A percentile compares a stretch with the other conserved stretches of the same genome.
These are phyloP conservation scores for Cafeteria roenbergensis DNA, from an alignment of 108 stramenopile species.

Conservation along the genomic window DNA sequence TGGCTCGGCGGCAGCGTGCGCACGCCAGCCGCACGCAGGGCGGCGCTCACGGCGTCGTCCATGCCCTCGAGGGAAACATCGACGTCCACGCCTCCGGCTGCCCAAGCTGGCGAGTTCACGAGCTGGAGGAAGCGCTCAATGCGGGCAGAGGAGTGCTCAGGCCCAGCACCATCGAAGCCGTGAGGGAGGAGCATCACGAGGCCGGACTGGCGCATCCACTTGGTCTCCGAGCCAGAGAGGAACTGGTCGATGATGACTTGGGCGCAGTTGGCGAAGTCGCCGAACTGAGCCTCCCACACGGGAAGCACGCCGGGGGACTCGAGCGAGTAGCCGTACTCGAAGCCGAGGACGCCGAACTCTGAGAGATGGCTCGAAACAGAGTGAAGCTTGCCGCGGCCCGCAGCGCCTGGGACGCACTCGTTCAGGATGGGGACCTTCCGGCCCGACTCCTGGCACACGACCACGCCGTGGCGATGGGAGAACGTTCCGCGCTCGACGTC, in stretches of 20 bases:
- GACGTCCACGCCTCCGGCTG: too few relatives aligned
- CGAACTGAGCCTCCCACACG: constrained; percentile 98
- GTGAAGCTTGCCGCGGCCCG: constrained; percentile 70
- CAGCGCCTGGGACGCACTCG: background rate
- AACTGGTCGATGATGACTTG: constrained; percentile 96
- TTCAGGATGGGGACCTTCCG: background rate
- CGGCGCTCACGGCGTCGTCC: background rate
- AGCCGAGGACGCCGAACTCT: constrained; percentile 92
- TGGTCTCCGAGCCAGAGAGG: constrained; percentile 86
- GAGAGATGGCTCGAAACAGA: constrained; percentile 81
- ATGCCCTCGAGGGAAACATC: too few relatives aligned
- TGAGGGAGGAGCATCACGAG: constrained; percentile 85
- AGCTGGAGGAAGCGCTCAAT: constrained; percentile 89
- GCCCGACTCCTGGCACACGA: constrained; percentile 64
- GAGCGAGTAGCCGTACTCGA: constrained; percentile 82
- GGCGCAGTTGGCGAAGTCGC: constrained; percentile 93
- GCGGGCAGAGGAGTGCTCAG: constrained; percentile 89
- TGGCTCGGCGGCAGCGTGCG: background rate
- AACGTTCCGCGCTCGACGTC: constrained; percentile 95
- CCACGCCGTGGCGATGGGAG: constrained; percentile 84
- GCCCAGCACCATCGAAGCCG: constrained; percentile 97
- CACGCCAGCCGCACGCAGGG: too few relatives aligned
- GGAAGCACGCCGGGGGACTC: constrained; percentile 85
- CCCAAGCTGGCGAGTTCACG: background rate
- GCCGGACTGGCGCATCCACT: constrained; percentile 93